Percentiles rank a stretch among this genome's conserved stretches.
phyloP scores from a whole-genome alignment of 2,329 filamentous ascomycete species.

The Teratosphaeria viscida region DNA sequence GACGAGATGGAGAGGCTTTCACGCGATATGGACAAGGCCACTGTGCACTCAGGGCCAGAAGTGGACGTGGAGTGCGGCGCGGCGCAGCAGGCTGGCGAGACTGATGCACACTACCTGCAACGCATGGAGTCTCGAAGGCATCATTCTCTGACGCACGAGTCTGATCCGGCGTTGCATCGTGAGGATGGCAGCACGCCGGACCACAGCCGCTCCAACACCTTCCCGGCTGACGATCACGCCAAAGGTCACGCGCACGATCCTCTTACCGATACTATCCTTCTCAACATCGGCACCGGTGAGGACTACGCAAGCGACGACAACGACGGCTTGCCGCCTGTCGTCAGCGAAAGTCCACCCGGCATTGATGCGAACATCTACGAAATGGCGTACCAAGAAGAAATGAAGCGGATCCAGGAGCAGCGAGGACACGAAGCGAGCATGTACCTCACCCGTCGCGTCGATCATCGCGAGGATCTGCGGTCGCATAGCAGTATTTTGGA shows the following conservation, averaged over 20 bases:
- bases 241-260: slow-evolving; percentile 56
- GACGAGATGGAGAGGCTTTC: slow-evolving; percentile 20
- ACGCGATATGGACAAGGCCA: slow-evolving; percentile 11
- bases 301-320: background rate
- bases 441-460: slow-evolving; percentile 44
- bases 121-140: slow-evolving; percentile 3
- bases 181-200: background rate
- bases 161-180: slow-evolving; percentile 4
- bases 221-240: slow-evolving; percentile 26
- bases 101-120: slow-evolving; percentile 4
- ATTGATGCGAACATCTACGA: slow-evolving; percentile 86
- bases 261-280: slow-evolving; percentile 54
- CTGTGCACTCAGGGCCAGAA: background rate
- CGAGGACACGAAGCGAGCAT: slow-evolving; percentile 42
- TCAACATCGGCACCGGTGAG: slow-evolving; percentile 63
- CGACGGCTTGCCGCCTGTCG: slow-evolving; percentile 28
- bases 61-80: slow-evolving; percentile 1
- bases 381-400: slow-evolving; percentile 72
- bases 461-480: slow-evolving; percentile 32
- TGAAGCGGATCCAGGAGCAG: slow-evolving; percentile 54
- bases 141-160: background rate
- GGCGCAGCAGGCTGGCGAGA: background rate
- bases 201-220: slow-evolving; percentile 21
- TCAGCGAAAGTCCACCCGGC: slow-evolving; percentile 75
- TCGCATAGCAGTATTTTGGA: slow-evolving; percentile 18